Base-by-base conservation (phyloP, 2,329 filamentous ascomycete genomes). In the Aureobasidium sp. region DNA sequence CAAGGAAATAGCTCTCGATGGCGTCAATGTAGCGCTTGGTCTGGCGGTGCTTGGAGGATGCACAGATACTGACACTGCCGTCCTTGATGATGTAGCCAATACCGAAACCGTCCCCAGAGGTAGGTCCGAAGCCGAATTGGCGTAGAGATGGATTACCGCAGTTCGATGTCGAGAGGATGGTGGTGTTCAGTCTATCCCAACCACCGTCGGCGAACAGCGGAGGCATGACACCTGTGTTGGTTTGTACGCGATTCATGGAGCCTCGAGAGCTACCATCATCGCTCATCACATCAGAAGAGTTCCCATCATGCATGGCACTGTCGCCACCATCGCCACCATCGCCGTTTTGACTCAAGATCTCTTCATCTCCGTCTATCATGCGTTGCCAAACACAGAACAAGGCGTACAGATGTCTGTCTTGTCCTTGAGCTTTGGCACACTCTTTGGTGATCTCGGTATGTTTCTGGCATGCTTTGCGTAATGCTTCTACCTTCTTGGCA, bases 61-160 rank as follows among this genome's bases (percentile, higher is more conserved):
- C 91, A 74, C 94, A 97, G 65, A 99, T 93, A 51, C 87, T 91
- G 64, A 97, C 89, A 53, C 85, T 84, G 58, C 94, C 90, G 67
- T 95, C 91, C 76, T 99, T 99, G 82, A 99, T 97, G 70, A 99
- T 97, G 78, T 99, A 99, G 2, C 94, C 94, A 62, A 99, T 97
- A 34, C 94, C 94, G 71, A 97, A 97, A 0, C 94, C 94, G 67
- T 97, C 91, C 2, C 87, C 93, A 0, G 90, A 93, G 0, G 93
- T 96, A 1, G 94, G 94, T 0, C 94, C 94, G 72, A 99, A 99
- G 3, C 94, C 94, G 70, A 99, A 99, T 69, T 97, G 93, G 1
- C 94, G 87, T 20, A 99, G 85, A 0, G 88, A 91, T 0, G 94
- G 94, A 75, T 97, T 99, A 63, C 94, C 94, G 75, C 94, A 99